These are phyloP conservation scores for Labyrinthula sp. DNA, from an alignment of 352 stramenopile species.

Conservation along the genomic window DNA sequence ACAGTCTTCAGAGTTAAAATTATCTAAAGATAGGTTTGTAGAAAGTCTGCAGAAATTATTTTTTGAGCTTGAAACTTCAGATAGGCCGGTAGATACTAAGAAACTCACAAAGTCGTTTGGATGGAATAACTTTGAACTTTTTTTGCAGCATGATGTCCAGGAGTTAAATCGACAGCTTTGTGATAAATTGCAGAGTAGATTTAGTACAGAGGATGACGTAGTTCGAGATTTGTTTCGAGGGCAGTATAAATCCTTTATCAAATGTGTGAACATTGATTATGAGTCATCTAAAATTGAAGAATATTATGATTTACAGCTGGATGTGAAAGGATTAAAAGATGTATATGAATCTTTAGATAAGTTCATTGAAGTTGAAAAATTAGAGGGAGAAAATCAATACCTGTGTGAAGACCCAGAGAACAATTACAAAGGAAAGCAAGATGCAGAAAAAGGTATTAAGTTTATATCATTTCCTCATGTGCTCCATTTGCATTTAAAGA, in stretches of 20 bases:
- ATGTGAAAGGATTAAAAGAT: constrained; percentile 33
- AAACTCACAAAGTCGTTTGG: constrained; percentile 27
- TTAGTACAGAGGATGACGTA: constrained; percentile 8
- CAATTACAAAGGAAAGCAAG: constrained; percentile 27
- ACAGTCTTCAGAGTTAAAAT: too few species aligned
- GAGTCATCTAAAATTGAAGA: constrained; percentile 17
- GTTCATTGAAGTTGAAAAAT: constrained; percentile 67
- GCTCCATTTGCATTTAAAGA: constrained; percentile 38
- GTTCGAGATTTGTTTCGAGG: constrained; percentile 26
- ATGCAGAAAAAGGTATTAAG: constrained; percentile 32
- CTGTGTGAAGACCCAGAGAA: constrained; percentile 53
- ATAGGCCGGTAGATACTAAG: constrained; percentile 3
- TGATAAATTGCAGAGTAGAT: constrained; percentile 31
- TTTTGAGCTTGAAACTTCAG: constrained; percentile 9
- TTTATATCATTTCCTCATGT: constrained; percentile 25
- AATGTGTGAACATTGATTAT: constrained; percentile 30
- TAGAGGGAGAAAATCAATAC: constrained; percentile 78
- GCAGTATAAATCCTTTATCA: constrained; percentile 27
- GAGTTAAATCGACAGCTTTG: constrained; percentile 35
- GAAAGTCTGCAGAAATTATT: constrained; percentile 23
- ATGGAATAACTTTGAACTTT: constrained; percentile 20
- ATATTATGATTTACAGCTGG: constrained; percentile 34
- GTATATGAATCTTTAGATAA: constrained; percentile 28
- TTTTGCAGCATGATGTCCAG: constrained; percentile 38
- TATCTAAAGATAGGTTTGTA: constrained; percentile 14